A percentile compares a stretch with the other conserved stretches of the same genome.
Evolutionary conservation across 2,329 filamentous ascomycete species (phyloP).

Genomic region (Pyricularia pennisetigena): DNA sequence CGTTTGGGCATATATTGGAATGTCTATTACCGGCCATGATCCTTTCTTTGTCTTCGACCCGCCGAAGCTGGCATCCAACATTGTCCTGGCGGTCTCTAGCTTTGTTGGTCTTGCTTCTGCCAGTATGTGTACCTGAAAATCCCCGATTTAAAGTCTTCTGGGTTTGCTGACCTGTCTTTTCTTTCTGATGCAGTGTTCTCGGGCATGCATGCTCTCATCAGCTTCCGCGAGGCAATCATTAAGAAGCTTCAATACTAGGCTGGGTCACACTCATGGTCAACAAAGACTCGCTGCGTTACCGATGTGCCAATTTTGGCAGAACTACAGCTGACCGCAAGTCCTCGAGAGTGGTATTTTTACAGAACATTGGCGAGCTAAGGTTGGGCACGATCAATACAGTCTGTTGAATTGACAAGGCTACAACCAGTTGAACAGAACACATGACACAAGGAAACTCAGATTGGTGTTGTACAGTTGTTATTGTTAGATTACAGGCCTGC

Average conservation of each 20-base stretch:
- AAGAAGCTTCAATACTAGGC: slow-evolving; percentile 12
- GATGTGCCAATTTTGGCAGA: background rate
- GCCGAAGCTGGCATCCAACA: slow-evolving; percentile 28
- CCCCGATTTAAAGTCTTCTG: background rate
- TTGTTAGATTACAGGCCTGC: background rate
- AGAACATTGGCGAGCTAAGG: background rate
- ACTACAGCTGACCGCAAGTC: background rate
- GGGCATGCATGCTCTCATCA: slow-evolving; percentile 37
- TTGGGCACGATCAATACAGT: background rate
- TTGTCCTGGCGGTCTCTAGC: slow-evolving; percentile 30
- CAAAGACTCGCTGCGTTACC: background rate
- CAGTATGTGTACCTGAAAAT: slow-evolving; percentile 11
- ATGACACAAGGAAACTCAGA: background rate
- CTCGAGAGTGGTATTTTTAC: background rate
- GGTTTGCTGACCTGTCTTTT: background rate
- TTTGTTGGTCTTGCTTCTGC: slow-evolving; percentile 27
- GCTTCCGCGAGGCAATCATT: slow-evolving; percentile 31
- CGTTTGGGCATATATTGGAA: slow-evolving; percentile 37
- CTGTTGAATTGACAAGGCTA: too few species aligned
- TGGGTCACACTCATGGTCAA: background rate
- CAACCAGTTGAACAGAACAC: background rate
- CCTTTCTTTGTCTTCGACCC: slow-evolving; percentile 43
- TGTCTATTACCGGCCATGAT: slow-evolving; percentile 31
- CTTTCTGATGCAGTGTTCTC: slow-evolving; percentile 26
- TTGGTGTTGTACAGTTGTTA: background rate